A percentile compares a stretch with the other conserved stretches of the same genome.
Evolutionary conservation across 23 red algal species (phyloP).

Genomic region (Gracilaria gracilis): DNA sequence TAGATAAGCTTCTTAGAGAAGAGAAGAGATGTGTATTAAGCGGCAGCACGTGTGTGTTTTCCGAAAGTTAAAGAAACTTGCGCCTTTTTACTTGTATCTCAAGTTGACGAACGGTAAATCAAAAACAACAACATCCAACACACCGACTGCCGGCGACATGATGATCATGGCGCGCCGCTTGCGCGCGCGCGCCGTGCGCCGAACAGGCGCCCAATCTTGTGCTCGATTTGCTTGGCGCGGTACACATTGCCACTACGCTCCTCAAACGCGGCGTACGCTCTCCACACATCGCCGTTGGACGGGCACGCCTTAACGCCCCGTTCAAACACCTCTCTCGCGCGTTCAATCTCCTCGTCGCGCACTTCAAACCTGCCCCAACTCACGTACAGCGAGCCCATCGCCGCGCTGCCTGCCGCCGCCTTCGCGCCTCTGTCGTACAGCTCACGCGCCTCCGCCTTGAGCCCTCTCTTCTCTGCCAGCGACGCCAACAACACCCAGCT

Average conservation of each 20-base stretch:
- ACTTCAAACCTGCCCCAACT: conserved; percentile 28
- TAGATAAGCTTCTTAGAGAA: neutral
- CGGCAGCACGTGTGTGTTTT: too few species aligned
- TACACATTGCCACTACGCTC: neutral
- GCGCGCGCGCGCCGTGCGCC: neutral
- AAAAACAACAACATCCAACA: too few species aligned
- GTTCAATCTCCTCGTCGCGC: neutral
- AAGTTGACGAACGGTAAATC: too few species aligned
- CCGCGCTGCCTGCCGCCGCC: neutral
- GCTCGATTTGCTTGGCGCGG: conserved; percentile 21
- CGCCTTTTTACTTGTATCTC: too few species aligned
- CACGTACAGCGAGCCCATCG: neutral
- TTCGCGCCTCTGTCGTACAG: conserved; percentile 8
- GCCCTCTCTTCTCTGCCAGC: conserved; percentile 3
- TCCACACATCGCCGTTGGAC: neutral
- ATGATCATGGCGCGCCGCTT: too few species aligned
- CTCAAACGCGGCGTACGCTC: conserved; percentile 34
- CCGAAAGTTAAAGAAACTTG: too few species aligned
- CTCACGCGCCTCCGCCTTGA: conserved; percentile 18
- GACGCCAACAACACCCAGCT: conserved; percentile 37
- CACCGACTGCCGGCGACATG: neutral
- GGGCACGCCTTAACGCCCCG: conserved; percentile 13
- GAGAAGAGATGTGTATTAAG: too few species aligned
- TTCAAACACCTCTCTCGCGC: conserved; percentile 41
- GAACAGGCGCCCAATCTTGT: neutral